These are phyloP conservation scores for Helicocarpus griseus DNA, from an alignment of 2,329 filamentous ascomycete genomes.

Conservation along the genomic window DNA sequence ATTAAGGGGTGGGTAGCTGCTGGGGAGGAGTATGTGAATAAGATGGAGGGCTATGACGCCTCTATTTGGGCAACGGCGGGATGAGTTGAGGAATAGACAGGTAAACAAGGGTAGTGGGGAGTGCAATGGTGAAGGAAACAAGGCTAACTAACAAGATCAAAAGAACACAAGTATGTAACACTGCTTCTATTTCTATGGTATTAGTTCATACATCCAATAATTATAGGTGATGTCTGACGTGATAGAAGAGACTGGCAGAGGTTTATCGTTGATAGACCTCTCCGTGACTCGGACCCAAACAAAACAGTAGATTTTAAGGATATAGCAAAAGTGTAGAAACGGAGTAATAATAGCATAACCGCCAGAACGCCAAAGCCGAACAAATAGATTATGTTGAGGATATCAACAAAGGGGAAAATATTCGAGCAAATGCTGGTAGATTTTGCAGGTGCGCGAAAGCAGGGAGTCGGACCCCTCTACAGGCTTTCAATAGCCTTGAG, in stretches of 20 bases:
- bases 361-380: background rate
- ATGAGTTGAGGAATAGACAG: background rate
- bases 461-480: slow-evolving; percentile 21
- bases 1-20: slow-evolving; percentile 47
- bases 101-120: background rate
- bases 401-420: slow-evolving; percentile 4
- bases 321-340: background rate
- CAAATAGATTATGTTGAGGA: background rate
- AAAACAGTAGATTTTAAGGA: too few relatives aligned
- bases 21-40: slow-evolving; percentile 38
- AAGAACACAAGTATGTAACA: too few relatives aligned
- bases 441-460: too few relatives aligned
- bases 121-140: too few relatives aligned
- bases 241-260: too few relatives aligned
- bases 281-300: too few relatives aligned
- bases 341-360: background rate
- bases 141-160: too few relatives aligned
- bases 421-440: background rate
- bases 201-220: too few relatives aligned
- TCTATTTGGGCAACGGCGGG: slow-evolving; percentile 21
- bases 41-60: slow-evolving; percentile 41
- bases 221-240: too few relatives aligned
- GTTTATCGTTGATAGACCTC: too few relatives aligned
- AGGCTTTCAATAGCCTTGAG: slow-evolving; percentile 47
- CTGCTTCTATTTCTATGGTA: too few relatives aligned